These are phyloP conservation scores for Fomitiporia mediterranea DNA, from an alignment of 1,284 basidiomycete genomes.

Conservation along the genomic window DNA sequence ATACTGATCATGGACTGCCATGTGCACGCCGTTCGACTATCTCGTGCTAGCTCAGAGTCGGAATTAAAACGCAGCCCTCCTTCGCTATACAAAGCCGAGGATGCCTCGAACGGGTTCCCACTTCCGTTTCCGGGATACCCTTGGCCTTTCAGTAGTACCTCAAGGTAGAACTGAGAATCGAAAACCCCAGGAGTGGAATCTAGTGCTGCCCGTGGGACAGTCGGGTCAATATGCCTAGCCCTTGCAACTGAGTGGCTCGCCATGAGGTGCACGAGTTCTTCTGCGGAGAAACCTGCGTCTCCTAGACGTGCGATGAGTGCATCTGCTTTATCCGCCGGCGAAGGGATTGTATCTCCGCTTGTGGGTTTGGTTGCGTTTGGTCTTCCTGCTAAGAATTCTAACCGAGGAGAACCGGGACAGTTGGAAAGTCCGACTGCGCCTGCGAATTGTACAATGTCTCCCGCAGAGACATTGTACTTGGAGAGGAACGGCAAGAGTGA, in stretches of 20 bases:
- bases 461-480: conserved; percentile 19
- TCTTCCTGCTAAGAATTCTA: conserved; percentile 22
- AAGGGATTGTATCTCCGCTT: conserved; percentile 16
- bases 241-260: conserved; percentile 22
- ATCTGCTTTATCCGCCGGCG: conserved; percentile 15
- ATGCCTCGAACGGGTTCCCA: conserved; percentile 11
- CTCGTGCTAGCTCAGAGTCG: conserved; percentile 21
- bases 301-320: conserved; percentile 19
- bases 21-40: conserved; percentile 19
- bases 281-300: conserved; percentile 21
- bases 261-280: conserved; percentile 21
- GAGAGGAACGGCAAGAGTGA: conserved; percentile 14
- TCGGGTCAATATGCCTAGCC: conserved; percentile 15
- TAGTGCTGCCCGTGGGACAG: conserved; percentile 14
- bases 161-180: conserved; percentile 22
- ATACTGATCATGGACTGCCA: conserved; percentile 22
- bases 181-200: conserved; percentile 22
- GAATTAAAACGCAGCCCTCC: conserved; percentile 22
- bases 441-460: conserved; percentile 25
- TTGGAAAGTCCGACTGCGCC: conserved; percentile 22
- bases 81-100: conserved; percentile 6
- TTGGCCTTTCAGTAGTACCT: conserved; percentile 21
- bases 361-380: conserved; percentile 22
- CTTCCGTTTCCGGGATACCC: conserved; percentile 16
- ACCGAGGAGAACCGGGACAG: conserved; percentile 22